These are phyloP conservation scores for Aspergillus udagawae DNA, from an alignment of 2,329 filamentous ascomycete species.

Conservation along the genomic window DNA sequence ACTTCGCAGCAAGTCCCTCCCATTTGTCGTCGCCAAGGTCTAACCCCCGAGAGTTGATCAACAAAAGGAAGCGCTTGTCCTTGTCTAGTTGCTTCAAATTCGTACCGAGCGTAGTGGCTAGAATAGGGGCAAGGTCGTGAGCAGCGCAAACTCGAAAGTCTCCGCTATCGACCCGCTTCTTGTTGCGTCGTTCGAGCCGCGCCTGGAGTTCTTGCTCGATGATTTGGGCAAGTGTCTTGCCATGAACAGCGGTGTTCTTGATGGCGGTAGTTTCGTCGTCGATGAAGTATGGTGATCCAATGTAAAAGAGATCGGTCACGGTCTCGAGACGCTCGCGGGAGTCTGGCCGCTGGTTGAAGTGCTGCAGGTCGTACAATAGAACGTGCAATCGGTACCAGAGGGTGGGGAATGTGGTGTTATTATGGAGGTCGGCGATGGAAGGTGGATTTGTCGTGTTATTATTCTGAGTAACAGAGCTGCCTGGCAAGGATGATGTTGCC, in stretches of 20 bases:
- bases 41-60: constrained; percentile 8
- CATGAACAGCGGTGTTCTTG: constrained; percentile 7
- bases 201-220: constrained; percentile 7
- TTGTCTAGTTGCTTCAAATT: constrained; percentile 23
- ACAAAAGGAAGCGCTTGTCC: constrained; percentile 16
- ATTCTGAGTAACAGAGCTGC: too few relatives aligned
- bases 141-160: constrained; percentile 34
- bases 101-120: constrained; percentile 25
- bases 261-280: constrained; percentile 12
- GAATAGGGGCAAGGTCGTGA: constrained; percentile 29
- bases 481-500: background rate
- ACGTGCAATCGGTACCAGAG: constrained; percentile 24
- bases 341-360: constrained; percentile 11
- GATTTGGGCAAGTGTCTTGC: constrained; percentile 12
- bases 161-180: constrained; percentile 24
- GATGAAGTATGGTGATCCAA: constrained; percentile 21
- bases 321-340: constrained; percentile 15
- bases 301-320: constrained; percentile 17
- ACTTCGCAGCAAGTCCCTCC: constrained; percentile 2
- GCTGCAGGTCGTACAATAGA: constrained; percentile 19
- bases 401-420: constrained; percentile 4
- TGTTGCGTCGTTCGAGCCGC: constrained; percentile 15
- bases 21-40: background rate
- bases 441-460: background rate
- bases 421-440: background rate